Percentiles rank a stretch among this genome's conserved stretches.
phyloP scores from a whole-genome alignment of 2,329 filamentous ascomycete genomes.

The Thelonectria rubi region DNA sequence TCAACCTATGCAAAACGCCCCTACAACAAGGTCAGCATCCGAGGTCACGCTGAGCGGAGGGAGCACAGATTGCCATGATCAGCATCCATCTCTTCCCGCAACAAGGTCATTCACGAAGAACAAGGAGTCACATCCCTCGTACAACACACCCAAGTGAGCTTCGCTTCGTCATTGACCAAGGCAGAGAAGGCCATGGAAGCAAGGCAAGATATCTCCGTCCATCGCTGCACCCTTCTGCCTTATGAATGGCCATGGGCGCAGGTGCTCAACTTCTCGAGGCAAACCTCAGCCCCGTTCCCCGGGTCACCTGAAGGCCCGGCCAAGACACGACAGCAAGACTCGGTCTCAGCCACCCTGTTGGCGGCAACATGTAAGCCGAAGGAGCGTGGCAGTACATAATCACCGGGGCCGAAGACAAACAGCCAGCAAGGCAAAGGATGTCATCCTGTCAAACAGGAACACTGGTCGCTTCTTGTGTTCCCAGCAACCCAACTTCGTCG shows the following conservation, averaged over 20 bases:
- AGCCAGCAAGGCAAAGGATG: neutral
- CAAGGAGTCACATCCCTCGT: neutral
- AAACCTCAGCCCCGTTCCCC: constrained; percentile 7
- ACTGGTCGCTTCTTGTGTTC: neutral
- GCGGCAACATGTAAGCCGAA: neutral
- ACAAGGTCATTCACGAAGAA: neutral
- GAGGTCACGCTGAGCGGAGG: neutral
- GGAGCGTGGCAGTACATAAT: constrained; percentile 5
- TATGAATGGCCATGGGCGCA: constrained; percentile 4
- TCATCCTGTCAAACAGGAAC: constrained; percentile 2
- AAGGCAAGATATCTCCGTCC: neutral
- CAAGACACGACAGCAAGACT: neutral
- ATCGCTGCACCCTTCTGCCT: neutral
- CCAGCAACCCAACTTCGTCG: neutral
- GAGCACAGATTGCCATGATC: neutral
- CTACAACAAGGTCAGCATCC: no score
- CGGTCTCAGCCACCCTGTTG: constrained; percentile 5
- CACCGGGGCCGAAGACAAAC: neutral
- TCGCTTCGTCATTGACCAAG: constrained; percentile 5
- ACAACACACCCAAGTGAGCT: neutral
- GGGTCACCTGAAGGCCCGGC: neutral
- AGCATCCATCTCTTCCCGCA: neutral
- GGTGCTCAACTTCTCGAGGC: no score
- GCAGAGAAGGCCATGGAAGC: neutral
- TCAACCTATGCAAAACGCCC: neutral